These are phyloP conservation scores for Fallopia convolvulus DNA, from an alignment of 148 eudicot species.

Conservation along the genomic window DNA sequence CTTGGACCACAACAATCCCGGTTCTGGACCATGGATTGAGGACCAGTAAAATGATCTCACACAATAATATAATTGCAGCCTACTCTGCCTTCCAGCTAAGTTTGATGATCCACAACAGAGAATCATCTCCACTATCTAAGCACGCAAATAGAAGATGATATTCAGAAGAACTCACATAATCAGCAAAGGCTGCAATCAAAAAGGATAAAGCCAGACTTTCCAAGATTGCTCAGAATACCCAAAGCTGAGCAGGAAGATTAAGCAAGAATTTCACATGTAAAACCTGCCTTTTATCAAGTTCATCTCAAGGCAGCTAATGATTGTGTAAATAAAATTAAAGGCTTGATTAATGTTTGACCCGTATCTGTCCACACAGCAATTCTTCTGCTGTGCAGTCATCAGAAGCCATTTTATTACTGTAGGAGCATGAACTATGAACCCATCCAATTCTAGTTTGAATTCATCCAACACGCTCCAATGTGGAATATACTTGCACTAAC, in stretches of 20 bases:
- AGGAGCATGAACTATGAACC: slow-evolving; percentile 53
- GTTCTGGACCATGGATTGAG: neutral
- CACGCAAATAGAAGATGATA: neutral
- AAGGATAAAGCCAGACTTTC: neutral
- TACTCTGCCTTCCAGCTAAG: neutral
- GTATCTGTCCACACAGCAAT: slow-evolving; percentile 84
- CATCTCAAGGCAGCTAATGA: neutral
- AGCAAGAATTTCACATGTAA: neutral
- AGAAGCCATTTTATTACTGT: slow-evolving; percentile 54
- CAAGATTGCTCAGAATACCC: neutral
- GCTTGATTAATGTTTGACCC: slow-evolving; percentile 41
- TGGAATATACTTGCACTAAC: neutral
- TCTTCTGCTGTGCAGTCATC: slow-evolving; percentile 76
- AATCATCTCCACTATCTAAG: neutral
- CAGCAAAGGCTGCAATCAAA: neutral
- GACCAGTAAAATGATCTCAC: neutral
- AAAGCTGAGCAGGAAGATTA: neutral
- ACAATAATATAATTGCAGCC: neutral
- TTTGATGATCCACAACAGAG: neutral
- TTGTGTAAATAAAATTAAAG: neutral
- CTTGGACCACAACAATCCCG: neutral
- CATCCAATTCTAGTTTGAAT: slow-evolving; percentile 47
- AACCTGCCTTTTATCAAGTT: neutral
- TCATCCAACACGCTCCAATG: slow-evolving; percentile 43
- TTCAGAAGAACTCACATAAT: neutral